These are phyloP conservation scores for Lupinus albus DNA, from an alignment of 306 rosid species.

Conservation along the genomic window DNA sequence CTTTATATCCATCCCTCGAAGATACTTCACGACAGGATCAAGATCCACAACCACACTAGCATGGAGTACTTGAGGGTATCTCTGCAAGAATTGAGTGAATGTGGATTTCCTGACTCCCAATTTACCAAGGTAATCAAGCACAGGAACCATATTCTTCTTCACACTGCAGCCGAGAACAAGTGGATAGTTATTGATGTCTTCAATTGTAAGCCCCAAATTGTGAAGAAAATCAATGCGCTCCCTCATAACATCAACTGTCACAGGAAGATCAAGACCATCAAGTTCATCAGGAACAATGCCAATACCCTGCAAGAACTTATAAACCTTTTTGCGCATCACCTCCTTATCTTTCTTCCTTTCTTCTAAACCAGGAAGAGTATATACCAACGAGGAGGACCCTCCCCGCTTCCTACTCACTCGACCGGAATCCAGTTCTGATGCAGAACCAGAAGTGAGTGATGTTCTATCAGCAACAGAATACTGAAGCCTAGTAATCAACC, in stretches of 20 bases:
- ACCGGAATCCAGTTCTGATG: no score
- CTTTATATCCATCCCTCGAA: slow-evolving; percentile 80
- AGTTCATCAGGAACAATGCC: slow-evolving; percentile 96
- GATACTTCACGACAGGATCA: slow-evolving; percentile 82
- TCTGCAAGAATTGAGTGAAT: slow-evolving; percentile 68
- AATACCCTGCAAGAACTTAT: slow-evolving; percentile 70
- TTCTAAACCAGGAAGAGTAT: slow-evolving; percentile 75
- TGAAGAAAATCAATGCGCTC: slow-evolving; percentile 93
- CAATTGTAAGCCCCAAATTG: slow-evolving; percentile 76
- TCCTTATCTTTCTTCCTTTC: slow-evolving; percentile 72
- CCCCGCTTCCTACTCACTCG: not conserved
- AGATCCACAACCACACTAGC: slow-evolving; percentile 95
- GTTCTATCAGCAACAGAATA: slow-evolving; percentile 62
- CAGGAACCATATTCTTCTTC: slow-evolving; percentile 99
- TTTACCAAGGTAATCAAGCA: slow-evolving; percentile 93
- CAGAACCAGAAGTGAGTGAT: slow-evolving; percentile 40
- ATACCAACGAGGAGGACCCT: not conserved
- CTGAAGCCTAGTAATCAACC: slow-evolving; percentile 53
- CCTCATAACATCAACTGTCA: slow-evolving; percentile 86
- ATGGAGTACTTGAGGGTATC: slow-evolving; percentile 96
- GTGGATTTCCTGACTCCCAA: slow-evolving; percentile 90
- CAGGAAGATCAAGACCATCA: slow-evolving; percentile 97
- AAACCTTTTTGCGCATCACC: slow-evolving; percentile 65
- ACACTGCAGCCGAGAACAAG: slow-evolving; percentile 97
- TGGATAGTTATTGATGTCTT: slow-evolving; percentile 88